These are phyloP conservation scores for Theobroma grandiflorum DNA, from an alignment of 441 rosid species.

Conservation along the genomic window DNA sequence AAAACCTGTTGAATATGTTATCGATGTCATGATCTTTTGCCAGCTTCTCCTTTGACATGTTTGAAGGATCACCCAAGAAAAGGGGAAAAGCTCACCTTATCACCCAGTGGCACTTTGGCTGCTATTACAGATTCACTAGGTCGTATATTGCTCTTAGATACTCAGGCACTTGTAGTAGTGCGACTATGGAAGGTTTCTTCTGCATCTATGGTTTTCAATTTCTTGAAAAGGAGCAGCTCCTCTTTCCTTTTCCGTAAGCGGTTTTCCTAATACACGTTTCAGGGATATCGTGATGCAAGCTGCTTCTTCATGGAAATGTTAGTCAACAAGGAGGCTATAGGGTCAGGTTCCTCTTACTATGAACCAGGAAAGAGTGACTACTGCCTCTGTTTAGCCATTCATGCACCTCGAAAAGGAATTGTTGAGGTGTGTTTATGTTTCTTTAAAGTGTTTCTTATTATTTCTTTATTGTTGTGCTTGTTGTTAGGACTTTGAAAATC, in stretches of 20 bases:
- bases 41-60: constrained; percentile 96
- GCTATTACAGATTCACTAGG: constrained; percentile 98
- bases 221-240: background rate
- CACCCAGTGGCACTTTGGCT: constrained; percentile 98
- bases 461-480: background rate
- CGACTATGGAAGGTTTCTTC: constrained; percentile 90
- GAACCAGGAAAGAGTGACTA: constrained; percentile 82
- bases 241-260: constrained; percentile 2
- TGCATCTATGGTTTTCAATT: constrained; percentile 10
- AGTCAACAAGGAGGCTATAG: constrained; percentile 59
- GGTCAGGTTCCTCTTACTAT: constrained; percentile 55
- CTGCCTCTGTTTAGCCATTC: constrained; percentile 94
- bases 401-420: constrained; percentile 95
- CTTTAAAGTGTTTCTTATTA: background rate
- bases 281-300: constrained; percentile 99
- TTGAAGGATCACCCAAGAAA: constrained; percentile 95
- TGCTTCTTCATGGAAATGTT: constrained; percentile 95
- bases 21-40: constrained; percentile 30
- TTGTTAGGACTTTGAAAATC: constrained; percentile 3
- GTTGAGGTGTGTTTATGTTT: constrained; percentile 63
- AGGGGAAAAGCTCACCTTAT: constrained; percentile 90
- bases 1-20: constrained; percentile 15
- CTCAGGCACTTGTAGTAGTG: constrained; percentile 94
- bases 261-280: constrained; percentile 21
- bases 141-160: constrained; percentile 91